phyloP scores from a whole-genome alignment of 305 asterid species.

The Fraxinus greggii region DNA sequence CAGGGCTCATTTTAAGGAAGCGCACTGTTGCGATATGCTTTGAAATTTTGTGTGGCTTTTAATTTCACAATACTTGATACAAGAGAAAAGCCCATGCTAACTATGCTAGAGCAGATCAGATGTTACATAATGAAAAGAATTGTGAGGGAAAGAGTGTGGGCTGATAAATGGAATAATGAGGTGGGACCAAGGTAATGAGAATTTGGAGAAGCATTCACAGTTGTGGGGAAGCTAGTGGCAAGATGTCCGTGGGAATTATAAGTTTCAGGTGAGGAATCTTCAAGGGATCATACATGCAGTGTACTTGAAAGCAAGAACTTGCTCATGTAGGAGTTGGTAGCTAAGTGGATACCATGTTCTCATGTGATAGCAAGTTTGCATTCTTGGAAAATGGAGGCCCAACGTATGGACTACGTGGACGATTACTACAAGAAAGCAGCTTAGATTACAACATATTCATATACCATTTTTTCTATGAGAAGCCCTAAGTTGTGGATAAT shows the following conservation, averaged over 20 bases:
- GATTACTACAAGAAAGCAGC: too few species aligned
- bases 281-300: background rate
- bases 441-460: too few species aligned
- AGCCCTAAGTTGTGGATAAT: background rate
- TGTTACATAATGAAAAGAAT: background rate
- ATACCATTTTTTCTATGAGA: background rate
- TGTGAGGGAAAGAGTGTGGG: background rate
- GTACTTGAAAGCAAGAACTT: background rate
- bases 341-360: background rate
- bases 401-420: background rate
- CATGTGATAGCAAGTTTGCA: background rate
- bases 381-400: background rate
- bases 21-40: background rate
- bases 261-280: background rate
- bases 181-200: background rate
- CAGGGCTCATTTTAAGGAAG: background rate
- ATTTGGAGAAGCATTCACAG: background rate
- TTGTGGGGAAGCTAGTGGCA: background rate
- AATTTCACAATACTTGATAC: background rate
- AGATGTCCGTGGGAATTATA: background rate
- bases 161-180: background rate
- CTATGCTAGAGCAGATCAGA: background rate
- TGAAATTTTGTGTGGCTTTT: background rate
- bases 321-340: background rate
- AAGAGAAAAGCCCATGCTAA: background rate